These are phyloP conservation scores for Arthrinium puccinioides DNA, from an alignment of 2,329 filamentous ascomycete genomes.

Conservation along the genomic window DNA sequence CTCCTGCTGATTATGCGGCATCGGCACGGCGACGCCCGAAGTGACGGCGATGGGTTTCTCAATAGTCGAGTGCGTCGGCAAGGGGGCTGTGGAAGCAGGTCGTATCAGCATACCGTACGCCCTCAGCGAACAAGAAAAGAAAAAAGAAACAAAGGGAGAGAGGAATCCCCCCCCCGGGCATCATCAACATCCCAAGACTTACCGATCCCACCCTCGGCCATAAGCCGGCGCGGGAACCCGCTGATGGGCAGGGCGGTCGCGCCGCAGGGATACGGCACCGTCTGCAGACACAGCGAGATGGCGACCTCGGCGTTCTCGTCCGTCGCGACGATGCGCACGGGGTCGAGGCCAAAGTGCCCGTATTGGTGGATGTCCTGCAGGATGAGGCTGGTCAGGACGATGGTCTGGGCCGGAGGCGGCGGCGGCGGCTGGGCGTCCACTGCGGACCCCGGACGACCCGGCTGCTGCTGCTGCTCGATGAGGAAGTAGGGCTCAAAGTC, in stretches of 20 bases:
- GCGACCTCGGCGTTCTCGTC: constrained; percentile 15
- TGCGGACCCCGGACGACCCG: not conserved
- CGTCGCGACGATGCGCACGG: constrained; percentile 14
- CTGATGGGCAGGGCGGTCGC: constrained; percentile 16
- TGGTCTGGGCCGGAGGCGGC: constrained; percentile 14
- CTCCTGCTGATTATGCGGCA: not conserved
- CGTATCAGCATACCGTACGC: not conserved
- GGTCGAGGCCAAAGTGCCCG: constrained; percentile 20
- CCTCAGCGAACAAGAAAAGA: not conserved
- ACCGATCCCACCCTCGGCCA: constrained; percentile 17
- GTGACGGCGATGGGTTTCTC: not conserved
- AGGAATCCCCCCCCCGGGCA: not conserved
- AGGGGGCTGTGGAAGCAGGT: not conserved
- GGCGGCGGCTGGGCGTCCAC: too few species aligned
- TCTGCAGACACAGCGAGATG: constrained; percentile 20
- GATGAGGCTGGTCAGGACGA: constrained; percentile 16
- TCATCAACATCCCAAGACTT: not conserved
- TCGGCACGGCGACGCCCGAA: not conserved
- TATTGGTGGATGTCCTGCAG: constrained; percentile 23
- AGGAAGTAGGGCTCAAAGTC: constrained; percentile 25
- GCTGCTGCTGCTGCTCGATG: constrained; percentile 15
- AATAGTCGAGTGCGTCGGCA: not conserved
- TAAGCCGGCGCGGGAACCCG: constrained; percentile 21
- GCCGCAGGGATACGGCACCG: constrained; percentile 11
- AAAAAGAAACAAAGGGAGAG: not conserved